Percentiles rank a stretch among this genome's conserved stretches.
These are phyloP conservation scores for Lotmaria passim DNA, from an alignment of 208 protist species.

Conservation along the genomic window DNA sequence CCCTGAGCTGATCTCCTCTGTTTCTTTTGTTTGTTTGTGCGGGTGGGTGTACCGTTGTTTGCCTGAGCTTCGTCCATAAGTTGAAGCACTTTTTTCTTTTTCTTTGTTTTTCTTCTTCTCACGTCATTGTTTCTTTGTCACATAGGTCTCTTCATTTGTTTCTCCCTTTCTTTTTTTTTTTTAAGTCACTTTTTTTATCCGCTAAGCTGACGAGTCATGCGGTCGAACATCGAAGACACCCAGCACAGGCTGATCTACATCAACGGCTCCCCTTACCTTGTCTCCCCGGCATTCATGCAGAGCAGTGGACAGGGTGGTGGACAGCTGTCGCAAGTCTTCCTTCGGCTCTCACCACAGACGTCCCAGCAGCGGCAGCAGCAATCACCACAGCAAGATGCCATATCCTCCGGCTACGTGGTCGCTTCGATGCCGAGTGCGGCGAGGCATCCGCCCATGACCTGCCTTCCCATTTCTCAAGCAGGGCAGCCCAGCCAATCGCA, in stretches of 20 bases:
- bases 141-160: too few relatives aligned
- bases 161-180: neutral
- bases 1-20: too few relatives aligned
- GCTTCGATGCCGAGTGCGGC: neutral
- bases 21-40: slow-evolving; percentile 4
- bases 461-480: neutral
- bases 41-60: too few relatives aligned
- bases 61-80: too few relatives aligned
- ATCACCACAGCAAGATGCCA: slow-evolving; percentile 2
- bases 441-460: neutral
- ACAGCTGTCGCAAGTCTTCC: slow-evolving; percentile 3
- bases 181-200: neutral
- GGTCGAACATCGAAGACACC: neutral
- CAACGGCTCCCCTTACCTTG: slow-evolving; percentile 5
- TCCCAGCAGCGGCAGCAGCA: neutral
- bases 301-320: neutral
- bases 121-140: neutral
- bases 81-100: neutral
- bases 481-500: neutral
- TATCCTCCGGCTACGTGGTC: slow-evolving; percentile 1
- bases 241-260: slow-evolving; percentile 3
- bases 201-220: neutral
- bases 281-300: neutral
- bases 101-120: too few relatives aligned
- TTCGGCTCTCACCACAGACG: neutral